A percentile compares a stretch with the other conserved stretches of the same genome.
Evolutionary conservation across 2,329 filamentous ascomycete genomes (phyloP).

Genomic region (Samsoniella hepiali): DNA sequence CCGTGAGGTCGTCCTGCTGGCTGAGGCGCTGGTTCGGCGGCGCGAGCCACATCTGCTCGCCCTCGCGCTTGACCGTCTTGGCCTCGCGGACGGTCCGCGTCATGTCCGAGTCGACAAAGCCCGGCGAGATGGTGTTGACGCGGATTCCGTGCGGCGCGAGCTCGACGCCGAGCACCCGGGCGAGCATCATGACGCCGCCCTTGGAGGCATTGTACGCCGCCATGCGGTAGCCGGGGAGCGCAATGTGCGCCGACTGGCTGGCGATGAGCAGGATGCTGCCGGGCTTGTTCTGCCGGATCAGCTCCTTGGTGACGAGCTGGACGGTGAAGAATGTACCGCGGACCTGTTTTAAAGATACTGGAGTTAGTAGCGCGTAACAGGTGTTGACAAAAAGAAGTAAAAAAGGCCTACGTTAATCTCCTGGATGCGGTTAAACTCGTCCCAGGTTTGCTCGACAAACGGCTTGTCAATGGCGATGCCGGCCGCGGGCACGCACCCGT

Average conservation of each 20-base stretch:
- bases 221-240: constrained; percentile 35
- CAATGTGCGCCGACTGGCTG: constrained; percentile 37
- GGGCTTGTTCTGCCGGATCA: constrained; percentile 36
- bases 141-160: constrained; percentile 35
- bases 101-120: constrained; percentile 38
- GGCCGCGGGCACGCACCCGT: constrained; percentile 34
- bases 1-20: constrained; percentile 41
- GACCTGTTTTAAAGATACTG: constrained; percentile 27
- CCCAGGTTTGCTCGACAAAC: constrained; percentile 42
- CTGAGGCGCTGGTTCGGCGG: constrained; percentile 39
- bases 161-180: constrained; percentile 38
- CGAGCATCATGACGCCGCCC: constrained; percentile 39
- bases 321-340: constrained; percentile 41
- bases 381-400: no score
- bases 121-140: constrained; percentile 39
- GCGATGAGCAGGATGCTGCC: constrained; percentile 41
- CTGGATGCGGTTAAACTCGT: constrained; percentile 38
- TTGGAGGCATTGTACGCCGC: constrained; percentile 44
- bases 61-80: constrained; percentile 32
- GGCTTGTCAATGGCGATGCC: constrained; percentile 44
- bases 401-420: constrained; percentile 37
- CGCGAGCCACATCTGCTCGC: constrained; percentile 36
- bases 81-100: constrained; percentile 29
- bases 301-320: constrained; percentile 38
- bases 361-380: no score